Percentiles rank a stretch among this genome's conserved stretches.
These are phyloP conservation scores for Pezicula radicicola DNA, from an alignment of 2,329 filamentous ascomycete species.

Conservation along the genomic window DNA sequence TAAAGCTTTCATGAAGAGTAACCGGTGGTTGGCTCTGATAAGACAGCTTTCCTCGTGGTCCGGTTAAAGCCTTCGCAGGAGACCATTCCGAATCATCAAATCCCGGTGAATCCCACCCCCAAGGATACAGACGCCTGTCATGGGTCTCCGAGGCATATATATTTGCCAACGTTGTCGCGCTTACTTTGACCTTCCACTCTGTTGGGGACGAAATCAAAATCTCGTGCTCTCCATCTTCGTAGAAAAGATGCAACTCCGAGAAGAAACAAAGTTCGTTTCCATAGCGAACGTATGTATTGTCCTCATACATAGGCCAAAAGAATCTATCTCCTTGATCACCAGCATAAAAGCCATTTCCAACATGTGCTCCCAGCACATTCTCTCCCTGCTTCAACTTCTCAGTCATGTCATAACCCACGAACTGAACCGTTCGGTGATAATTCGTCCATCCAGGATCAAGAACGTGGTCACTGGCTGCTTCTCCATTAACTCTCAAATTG, in stretches of 20 bases:
- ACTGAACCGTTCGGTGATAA: slow-evolving; percentile 38
- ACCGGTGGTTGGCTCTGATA: slow-evolving; percentile 32
- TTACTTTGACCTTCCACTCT: slow-evolving; percentile 34
- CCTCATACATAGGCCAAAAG: slow-evolving; percentile 40
- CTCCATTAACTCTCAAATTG: slow-evolving; percentile 34
- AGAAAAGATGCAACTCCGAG: slow-evolving; percentile 34
- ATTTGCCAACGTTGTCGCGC: slow-evolving; percentile 36
- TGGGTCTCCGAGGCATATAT: slow-evolving; percentile 38
- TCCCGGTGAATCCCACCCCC: slow-evolving; percentile 30
- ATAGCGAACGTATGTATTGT: slow-evolving; percentile 36
- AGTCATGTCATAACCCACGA: slow-evolving; percentile 40
- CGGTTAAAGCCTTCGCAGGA: slow-evolving; percentile 33
- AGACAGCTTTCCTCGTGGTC: slow-evolving; percentile 33
- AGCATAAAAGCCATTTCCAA: slow-evolving; percentile 44
- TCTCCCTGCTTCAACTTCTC: slow-evolving; percentile 25
- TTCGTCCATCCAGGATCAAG: slow-evolving; percentile 38
- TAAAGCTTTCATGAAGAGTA: slow-evolving; percentile 32
- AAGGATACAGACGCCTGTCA: slow-evolving; percentile 31
- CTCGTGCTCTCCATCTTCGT: slow-evolving; percentile 33
- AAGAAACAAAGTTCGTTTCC: slow-evolving; percentile 39
- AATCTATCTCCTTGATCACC: slow-evolving; percentile 39
- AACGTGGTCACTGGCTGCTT: slow-evolving; percentile 30
- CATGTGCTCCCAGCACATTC: slow-evolving; percentile 34
- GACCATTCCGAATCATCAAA: slow-evolving; percentile 30
- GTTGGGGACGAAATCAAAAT: slow-evolving; percentile 32